Evolutionary conservation across 306 rosid genomes (phyloP).

Genomic region (Lathyrus tuberosus): DNA sequence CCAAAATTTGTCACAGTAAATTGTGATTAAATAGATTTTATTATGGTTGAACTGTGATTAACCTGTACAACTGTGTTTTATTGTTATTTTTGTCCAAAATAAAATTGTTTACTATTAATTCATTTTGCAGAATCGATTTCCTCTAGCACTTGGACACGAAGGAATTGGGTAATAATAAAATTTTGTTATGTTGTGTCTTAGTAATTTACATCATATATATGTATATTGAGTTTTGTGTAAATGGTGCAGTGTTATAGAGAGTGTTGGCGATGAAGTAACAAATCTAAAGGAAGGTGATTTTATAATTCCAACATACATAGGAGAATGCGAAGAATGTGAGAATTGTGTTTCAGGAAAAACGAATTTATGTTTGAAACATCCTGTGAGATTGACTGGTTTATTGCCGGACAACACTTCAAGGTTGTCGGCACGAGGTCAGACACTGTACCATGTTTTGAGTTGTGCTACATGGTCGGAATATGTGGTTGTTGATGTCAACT

Average conservation of each 20-base stretch:
- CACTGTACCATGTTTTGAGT: slow-evolving; percentile 31
- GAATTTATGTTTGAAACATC: slow-evolving; percentile 37
- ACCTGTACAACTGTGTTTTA: no score
- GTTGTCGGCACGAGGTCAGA: slow-evolving; percentile 28
- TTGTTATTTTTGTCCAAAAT: background rate
- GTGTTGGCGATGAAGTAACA: slow-evolving; percentile 37
- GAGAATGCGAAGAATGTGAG: slow-evolving; percentile 42
- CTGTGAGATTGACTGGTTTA: slow-evolving; percentile 28
- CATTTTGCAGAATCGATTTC: slow-evolving; percentile 46
- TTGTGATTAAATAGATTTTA: no score
- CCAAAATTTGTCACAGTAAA: no score
- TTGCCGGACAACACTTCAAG: slow-evolving; percentile 45
- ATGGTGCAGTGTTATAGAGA: slow-evolving; percentile 36
- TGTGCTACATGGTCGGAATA: slow-evolving; percentile 46
- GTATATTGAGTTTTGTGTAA: background rate
- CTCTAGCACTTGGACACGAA: slow-evolving; percentile 63
- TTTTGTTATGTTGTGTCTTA: background rate
- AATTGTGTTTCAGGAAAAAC: slow-evolving; percentile 41
- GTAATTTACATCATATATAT: no score
- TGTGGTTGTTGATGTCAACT: slow-evolving; percentile 36
- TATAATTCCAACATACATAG: slow-evolving; percentile 42
- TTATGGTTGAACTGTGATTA: no score
- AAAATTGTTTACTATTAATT: background rate
- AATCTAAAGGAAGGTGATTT: slow-evolving; percentile 40
- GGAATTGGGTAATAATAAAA: slow-evolving; percentile 56